Conservation (phyloP, 179 eudicot species). For the Silene coronaria region DNA sequence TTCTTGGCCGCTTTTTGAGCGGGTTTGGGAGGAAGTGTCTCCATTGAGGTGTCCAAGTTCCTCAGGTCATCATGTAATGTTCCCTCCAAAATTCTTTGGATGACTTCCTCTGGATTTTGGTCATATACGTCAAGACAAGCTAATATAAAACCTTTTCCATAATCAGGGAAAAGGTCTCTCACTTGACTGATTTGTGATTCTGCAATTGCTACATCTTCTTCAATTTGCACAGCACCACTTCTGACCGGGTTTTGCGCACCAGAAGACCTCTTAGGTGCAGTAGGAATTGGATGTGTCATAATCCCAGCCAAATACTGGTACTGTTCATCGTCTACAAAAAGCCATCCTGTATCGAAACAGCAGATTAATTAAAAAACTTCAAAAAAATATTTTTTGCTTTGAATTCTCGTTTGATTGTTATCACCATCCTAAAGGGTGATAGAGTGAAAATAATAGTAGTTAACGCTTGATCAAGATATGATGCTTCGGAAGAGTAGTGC, state of each 20-base stretch:
- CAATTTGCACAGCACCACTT: conserved; percentile 34
- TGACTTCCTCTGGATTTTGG: conserved; percentile 85
- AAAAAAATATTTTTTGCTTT: neutral
- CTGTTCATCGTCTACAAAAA: conserved; percentile 66
- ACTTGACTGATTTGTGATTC: conserved; percentile 94
- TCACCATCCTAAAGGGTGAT: neutral
- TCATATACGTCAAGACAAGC: conserved; percentile 91
- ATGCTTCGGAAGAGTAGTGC: neutral
- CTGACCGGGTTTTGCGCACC: conserved; percentile 27
- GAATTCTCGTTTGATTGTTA: neutral
- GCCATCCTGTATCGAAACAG: conserved; percentile 60
- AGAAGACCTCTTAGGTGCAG: conserved; percentile 21
- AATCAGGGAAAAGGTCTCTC: conserved; percentile 87
- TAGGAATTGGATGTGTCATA: conserved; percentile 36
- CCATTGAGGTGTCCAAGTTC: conserved; percentile 53
- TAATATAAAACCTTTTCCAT: conserved; percentile 75
- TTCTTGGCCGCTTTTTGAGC: conserved; percentile 28
- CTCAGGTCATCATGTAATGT: conserved; percentile 76
- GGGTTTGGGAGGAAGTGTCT: conserved; percentile 51
- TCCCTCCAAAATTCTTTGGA: conserved; percentile 85
- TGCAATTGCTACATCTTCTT: conserved; percentile 61
- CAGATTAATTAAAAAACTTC: neutral
- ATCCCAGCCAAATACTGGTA: conserved; percentile 49
- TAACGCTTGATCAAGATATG: neutral
- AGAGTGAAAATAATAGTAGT: neutral